Evolutionary conservation across 2,329 filamentous ascomycete species (phyloP).

Genomic region (Ceratocystis albifundus): DNA sequence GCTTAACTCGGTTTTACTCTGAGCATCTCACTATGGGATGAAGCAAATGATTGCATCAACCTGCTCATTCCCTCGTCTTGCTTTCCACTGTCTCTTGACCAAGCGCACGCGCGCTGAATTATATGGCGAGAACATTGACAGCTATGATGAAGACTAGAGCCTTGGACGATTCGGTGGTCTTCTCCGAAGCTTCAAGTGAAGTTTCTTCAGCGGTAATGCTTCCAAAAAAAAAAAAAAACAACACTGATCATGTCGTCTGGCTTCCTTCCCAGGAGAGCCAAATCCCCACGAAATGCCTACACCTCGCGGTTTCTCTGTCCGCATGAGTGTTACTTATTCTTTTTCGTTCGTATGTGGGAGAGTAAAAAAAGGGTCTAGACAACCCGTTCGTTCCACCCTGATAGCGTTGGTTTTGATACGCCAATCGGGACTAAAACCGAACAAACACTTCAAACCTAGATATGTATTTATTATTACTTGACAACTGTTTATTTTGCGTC

Average conservation of each 20-base stretch:
- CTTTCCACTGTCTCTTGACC: not conserved
- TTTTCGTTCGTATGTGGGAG: constrained; percentile 52
- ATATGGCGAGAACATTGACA: not conserved
- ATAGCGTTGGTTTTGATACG: constrained; percentile 45
- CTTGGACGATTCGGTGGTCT: too few relatives aligned
- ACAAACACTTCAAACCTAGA: constrained; percentile 38
- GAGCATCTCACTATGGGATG: not conserved
- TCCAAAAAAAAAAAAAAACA: too few relatives aligned
- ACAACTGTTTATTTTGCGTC: not conserved
- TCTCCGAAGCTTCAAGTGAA: not conserved
- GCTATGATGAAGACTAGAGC: not conserved
- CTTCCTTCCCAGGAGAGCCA: not conserved
- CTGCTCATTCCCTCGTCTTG: not conserved
- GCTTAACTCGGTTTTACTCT: not conserved
- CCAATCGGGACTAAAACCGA: constrained; percentile 51
- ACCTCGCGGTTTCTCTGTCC: constrained; percentile 21
- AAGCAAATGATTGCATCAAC: not conserved
- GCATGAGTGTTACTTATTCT: constrained; percentile 39
- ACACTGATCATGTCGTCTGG: not conserved
- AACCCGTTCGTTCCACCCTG: constrained; percentile 58
- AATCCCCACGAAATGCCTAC: constrained; percentile 21
- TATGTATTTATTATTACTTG: constrained; percentile 9
- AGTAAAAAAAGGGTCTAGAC: constrained; percentile 51
- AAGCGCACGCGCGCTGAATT: not conserved
- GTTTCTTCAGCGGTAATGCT: not conserved